phyloP scores from a whole-genome alignment of 2,329 filamentous ascomycete species.

The Xylariales sp. region DNA sequence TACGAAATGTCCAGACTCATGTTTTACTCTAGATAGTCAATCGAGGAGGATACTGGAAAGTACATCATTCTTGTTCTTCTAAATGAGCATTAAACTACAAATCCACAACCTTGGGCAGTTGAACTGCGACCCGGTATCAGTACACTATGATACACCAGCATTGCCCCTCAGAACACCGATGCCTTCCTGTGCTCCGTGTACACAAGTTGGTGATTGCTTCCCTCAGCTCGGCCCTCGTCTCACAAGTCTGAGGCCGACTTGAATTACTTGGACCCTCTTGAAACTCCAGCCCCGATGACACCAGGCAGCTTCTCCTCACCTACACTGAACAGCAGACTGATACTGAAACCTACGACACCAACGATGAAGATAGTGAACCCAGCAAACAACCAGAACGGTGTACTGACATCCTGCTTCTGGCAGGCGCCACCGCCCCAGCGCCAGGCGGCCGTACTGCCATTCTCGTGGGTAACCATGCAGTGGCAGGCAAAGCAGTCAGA shows the following conservation, averaged over 20 bases:
- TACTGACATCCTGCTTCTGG: constrained; percentile 86
- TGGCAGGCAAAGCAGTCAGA: constrained; percentile 71
- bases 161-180: constrained; percentile 2
- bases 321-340: constrained; percentile 76
- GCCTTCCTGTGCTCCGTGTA: too few relatives aligned
- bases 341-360: constrained; percentile 61
- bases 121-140: constrained; percentile 1
- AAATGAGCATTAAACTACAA: constrained; percentile 1
- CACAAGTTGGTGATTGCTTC: too few relatives aligned
- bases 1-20: too few relatives aligned
- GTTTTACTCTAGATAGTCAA: constrained; percentile 8
- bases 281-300: constrained; percentile 93
- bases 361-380: constrained; percentile 69
- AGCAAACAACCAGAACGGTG: constrained; percentile 81
- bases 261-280: constrained; percentile 59
- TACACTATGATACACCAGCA: constrained; percentile 12
- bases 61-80: neutral
- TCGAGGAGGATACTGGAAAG: neutral
- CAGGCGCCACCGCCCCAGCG: constrained; percentile 84
- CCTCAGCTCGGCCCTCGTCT: too few relatives aligned
- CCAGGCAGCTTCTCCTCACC: constrained; percentile 85
- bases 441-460: constrained; percentile 48
- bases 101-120: neutral
- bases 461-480: constrained; percentile 57
- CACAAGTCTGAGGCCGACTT: too few relatives aligned